A percentile compares a stretch with the other conserved stretches of the same genome.
phyloP scores from a whole-genome alignment of 2,329 filamentous ascomycete genomes.

The Aquanectria penicillioides region DNA sequence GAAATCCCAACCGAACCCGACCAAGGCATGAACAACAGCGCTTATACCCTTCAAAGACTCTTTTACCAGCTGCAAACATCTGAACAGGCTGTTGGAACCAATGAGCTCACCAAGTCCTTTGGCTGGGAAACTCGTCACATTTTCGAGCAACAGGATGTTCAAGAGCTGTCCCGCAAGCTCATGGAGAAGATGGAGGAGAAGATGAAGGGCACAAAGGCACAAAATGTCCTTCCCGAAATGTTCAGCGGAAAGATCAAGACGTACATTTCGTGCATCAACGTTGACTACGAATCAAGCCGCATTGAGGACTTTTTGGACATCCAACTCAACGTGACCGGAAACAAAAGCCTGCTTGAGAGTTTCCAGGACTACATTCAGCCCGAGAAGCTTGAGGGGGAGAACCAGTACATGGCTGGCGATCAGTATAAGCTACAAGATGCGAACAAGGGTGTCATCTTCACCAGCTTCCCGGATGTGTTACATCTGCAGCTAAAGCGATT shows the following conservation, averaged over 20 bases:
- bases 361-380: constrained; percentile 97
- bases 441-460: constrained; percentile 97
- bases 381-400: constrained; percentile 96
- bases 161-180: constrained; percentile 93
- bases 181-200: constrained; percentile 98
- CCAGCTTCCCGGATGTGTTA: constrained; percentile 91
- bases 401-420: constrained; percentile 95
- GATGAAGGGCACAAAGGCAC: constrained; percentile 95
- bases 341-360: constrained; percentile 91
- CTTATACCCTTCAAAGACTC: constrained; percentile 90
- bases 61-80: constrained; percentile 96
- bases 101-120: constrained; percentile 94
- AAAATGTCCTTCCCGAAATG: constrained; percentile 88
- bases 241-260: constrained; percentile 99
- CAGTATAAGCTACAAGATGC: constrained; percentile 94
- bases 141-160: constrained; percentile 98
- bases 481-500: constrained; percentile 97
- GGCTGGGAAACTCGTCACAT: constrained; percentile 98
- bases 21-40: constrained; percentile 83
- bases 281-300: constrained; percentile 94
- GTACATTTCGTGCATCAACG: constrained; percentile 98
- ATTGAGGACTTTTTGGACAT: constrained; percentile 99
- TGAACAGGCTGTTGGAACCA: constrained; percentile 83
- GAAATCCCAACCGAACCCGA: constrained; percentile 94
- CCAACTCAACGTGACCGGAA: constrained; percentile 94